Evolutionary conservation across 495 filamentous ascomycete species (phyloP), one percentile per base, ranked within the genome.

Genomic region (Corynascus novoguineensis): DNA sequence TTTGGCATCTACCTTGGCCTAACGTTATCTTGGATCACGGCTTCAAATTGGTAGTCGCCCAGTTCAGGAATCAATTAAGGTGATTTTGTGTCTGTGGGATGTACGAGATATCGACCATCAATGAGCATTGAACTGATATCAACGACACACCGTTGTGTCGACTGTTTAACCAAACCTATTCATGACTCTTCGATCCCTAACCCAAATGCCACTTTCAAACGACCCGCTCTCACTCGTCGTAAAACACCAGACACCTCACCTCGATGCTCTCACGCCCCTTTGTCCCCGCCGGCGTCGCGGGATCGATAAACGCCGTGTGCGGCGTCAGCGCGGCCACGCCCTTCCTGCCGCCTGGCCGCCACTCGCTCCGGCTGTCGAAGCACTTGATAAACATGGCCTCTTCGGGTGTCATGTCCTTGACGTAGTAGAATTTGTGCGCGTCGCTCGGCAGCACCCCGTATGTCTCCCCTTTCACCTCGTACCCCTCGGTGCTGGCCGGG

Each of bases 351-450:
- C 71, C 51, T 52, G 67, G 12, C 75, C 73, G 55, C 2, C 75
- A 70, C 63, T 86, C 77, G 21, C 73, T 66, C 78, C 85, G 83
- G 27, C 73, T 82, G 73, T 95, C 90, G 56, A 83, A 92, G 64
- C 90, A 96, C 78, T 95, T 88, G 51, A 96, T 74, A 57, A 95
- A 74, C 64, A 95, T 64, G 40, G 82, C 77, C 74, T 95, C 90
- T 40, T 86, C 80, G 24, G 85, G 81, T 62, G 68, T 79, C 86
- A 93, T 89, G 11, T 88, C 89, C 60, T 85, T 88, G 76, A 84
- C 83, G 65, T 96, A 96, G 60, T 83, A 83, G 81, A 88, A 92
- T 70, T 75, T 71, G 69, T 89, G 83, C 3, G 55, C 63, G 9
- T 76, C 70, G 51, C 77, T 83, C 27, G 79, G 81, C 62, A 73